phyloP scores from a whole-genome alignment of 495 filamentous ascomycete species.

The Penicillium paxilli region DNA sequence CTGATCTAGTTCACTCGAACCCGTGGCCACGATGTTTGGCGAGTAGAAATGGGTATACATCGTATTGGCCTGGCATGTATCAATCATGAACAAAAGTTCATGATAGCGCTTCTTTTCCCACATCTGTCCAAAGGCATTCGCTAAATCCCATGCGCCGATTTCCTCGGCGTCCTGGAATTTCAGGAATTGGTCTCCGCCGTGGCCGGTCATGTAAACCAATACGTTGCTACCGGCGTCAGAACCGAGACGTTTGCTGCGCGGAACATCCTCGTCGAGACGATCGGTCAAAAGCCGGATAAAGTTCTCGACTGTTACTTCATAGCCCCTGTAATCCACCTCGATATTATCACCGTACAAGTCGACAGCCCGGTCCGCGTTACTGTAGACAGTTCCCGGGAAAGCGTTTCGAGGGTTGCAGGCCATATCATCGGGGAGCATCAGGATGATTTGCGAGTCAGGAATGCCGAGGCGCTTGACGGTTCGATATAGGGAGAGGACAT shows the following conservation, averaged over 20 bases:
- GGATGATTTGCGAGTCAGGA: conserved; percentile 97
- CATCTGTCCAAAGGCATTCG: conserved; percentile 99
- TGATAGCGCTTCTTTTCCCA: conserved; percentile 98
- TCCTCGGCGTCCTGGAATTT: conserved; percentile 99
- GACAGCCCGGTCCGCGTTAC: conserved; percentile 91
- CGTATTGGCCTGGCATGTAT: conserved; percentile 98
- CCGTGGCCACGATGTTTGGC: conserved; percentile 94
- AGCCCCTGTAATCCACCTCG: conserved; percentile 96
- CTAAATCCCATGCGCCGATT: conserved; percentile 93
- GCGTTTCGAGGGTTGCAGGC: conserved; percentile 98
- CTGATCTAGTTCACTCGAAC: conserved; percentile 89
- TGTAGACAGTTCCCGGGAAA: conserved; percentile 97
- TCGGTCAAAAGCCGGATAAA: conserved; percentile 96
- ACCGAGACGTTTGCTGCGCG: conserved; percentile 84
- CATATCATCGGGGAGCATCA: conserved; percentile 99
- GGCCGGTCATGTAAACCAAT: conserved; percentile 97
- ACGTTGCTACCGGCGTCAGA: conserved; percentile 96
- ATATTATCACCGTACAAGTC: conserved; percentile 99
- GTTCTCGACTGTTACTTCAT: conserved; percentile 98
- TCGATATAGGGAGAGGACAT: conserved; percentile 95
- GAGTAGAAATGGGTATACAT: conserved; percentile 99
- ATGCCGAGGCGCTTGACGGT: conserved; percentile 98
- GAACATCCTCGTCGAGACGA: conserved; percentile 88
- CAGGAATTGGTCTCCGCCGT: conserved; percentile 97
- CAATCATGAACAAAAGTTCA: conserved; percentile 99